phyloP scores from a whole-genome alignment of 2,329 filamentous ascomycete genomes.

The Setomelanomma holmii region DNA sequence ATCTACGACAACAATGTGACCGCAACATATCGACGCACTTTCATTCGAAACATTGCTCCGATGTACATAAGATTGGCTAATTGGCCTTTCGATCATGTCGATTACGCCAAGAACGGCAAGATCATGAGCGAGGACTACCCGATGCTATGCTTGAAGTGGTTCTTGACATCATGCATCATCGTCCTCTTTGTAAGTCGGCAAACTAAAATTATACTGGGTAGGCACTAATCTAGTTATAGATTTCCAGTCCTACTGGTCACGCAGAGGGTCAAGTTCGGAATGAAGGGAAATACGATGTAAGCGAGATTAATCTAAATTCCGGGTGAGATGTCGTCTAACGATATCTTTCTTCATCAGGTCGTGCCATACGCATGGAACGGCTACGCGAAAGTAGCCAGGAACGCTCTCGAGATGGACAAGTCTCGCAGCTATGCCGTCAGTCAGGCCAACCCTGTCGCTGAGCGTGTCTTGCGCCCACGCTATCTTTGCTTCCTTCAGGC shows the following conservation, averaged over 20 bases:
- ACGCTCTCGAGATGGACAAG: slow-evolving; percentile 31
- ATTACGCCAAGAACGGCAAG: slow-evolving; percentile 27
- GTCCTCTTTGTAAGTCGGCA: slow-evolving; percentile 29
- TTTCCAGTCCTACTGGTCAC: slow-evolving; percentile 24
- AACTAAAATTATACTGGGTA: not conserved
- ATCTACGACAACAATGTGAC: slow-evolving; percentile 38
- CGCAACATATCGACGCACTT: slow-evolving; percentile 38
- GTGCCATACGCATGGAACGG: slow-evolving; percentile 39
- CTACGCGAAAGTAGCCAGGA: slow-evolving; percentile 41
- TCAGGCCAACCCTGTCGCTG: slow-evolving; percentile 29
- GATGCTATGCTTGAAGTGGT: slow-evolving; percentile 38
- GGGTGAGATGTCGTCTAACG: not conserved
- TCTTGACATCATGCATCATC: slow-evolving; percentile 33
- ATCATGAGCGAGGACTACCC: slow-evolving; percentile 30
- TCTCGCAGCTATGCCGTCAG: slow-evolving; percentile 7
- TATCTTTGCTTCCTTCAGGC: slow-evolving; percentile 39
- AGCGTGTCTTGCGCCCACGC: slow-evolving; percentile 35
- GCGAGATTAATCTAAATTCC: not conserved
- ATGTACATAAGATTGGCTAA: slow-evolving; percentile 37
- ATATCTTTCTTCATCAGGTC: not conserved
- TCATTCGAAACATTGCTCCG: slow-evolving; percentile 38
- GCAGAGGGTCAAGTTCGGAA: slow-evolving; percentile 25
- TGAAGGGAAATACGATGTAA: slow-evolving; percentile 31
- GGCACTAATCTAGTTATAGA: slow-evolving; percentile 16
- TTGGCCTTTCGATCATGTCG: slow-evolving; percentile 40